Base-by-base conservation (phyloP, 495 filamentous ascomycete species). In the Hypoxylon lienhwacheense region DNA sequence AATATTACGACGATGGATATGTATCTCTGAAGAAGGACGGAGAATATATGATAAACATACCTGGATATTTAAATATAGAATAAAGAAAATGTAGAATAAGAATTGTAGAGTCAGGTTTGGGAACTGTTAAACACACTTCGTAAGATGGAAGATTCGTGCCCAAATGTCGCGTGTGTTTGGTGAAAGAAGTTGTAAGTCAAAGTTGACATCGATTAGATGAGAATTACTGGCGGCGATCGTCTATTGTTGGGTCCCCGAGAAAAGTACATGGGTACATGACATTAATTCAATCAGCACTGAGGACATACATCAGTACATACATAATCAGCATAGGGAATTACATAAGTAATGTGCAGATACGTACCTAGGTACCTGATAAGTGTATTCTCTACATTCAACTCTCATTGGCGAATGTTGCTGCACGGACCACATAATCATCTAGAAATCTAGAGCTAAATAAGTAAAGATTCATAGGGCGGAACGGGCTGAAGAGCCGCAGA, bases 401-500 rank as follows among this genome's bases (percentile, higher is more conserved):
- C 16, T 14, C 17, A 52, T 52, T 51, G 41, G 47, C 5, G 3
- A 11, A 25, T 39, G 20, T 1, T 1, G 0, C 4, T 32, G 21
- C 37, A 55, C 31, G 17, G 21, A 22, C 36, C 37, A 37, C 12
- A n/a, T n/a, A 14, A n/a, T 11, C 8, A 17, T 5, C 8, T 16
- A 4, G 8, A 28, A 20, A 19, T 6, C 37, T 49, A 48, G 34
- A 56, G 36, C 14, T 4, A 36, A 40, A 31, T 28, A 25, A n/a
- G n/a, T n/a, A n/a, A n/a, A n/a, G n/a, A n/a, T n/a, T n/a, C n/a
- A n/a, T n/a, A n/a, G n/a, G n/a, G 7, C 37, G 55, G 42, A 19
- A 15, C 35, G 55, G 56, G 50, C 50, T 54, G 34, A 53, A 60
- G 56, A 60, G 56, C 56, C 56, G 45, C 55, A 59, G 51, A 39